A percentile compares a stretch with the other conserved stretches of the same genome.
Evolutionary conservation across 2,329 filamentous ascomycete species (phyloP).

Genomic region (Coniochaeta prunicola): DNA sequence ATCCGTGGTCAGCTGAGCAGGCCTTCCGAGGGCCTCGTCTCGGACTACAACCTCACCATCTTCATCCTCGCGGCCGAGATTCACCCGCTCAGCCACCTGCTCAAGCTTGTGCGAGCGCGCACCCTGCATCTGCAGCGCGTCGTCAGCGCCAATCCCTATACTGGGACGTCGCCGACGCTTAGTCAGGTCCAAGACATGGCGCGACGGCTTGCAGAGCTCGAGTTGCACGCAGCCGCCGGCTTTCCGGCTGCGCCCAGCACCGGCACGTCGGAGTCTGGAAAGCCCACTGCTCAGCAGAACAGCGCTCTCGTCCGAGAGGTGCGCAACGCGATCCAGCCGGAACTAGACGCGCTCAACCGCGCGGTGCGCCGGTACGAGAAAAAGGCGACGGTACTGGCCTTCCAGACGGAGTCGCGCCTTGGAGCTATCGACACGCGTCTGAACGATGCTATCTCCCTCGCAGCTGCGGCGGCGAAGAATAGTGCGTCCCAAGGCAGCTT

Average conservation of each 20-base stretch:
- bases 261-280: conserved; percentile 22
- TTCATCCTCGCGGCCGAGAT: conserved; percentile 85
- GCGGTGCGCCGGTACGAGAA: conserved; percentile 91
- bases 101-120: conserved; percentile 70
- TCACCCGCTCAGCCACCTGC: conserved; percentile 71
- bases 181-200: conserved; percentile 49
- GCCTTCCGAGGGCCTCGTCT: conserved; percentile 79
- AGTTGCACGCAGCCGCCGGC: conserved; percentile 43
- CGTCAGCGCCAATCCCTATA: conserved; percentile 47
- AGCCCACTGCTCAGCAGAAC: conserved; percentile 32
- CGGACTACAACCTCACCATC: conserved; percentile 86
- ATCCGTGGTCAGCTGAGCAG: conserved; percentile 75
- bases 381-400: conserved; percentile 65
- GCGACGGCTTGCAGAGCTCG: conserved; percentile 62
- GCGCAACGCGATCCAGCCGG: conserved; percentile 62
- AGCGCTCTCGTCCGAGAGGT: conserved; percentile 47
- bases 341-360: conserved; percentile 81
- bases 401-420: conserved; percentile 71
- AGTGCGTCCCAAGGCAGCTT: conserved; percentile 25
- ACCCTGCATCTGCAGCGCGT: conserved; percentile 76
- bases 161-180: conserved; percentile 23
- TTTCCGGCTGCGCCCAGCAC: conserved; percentile 18
- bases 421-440: conserved; percentile 63
- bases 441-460: conserved; percentile 73
- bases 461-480: conserved; percentile 61